Base-by-base conservation (phyloP, 495 filamentous ascomycete genomes). In the Podospora anserina region DNA sequence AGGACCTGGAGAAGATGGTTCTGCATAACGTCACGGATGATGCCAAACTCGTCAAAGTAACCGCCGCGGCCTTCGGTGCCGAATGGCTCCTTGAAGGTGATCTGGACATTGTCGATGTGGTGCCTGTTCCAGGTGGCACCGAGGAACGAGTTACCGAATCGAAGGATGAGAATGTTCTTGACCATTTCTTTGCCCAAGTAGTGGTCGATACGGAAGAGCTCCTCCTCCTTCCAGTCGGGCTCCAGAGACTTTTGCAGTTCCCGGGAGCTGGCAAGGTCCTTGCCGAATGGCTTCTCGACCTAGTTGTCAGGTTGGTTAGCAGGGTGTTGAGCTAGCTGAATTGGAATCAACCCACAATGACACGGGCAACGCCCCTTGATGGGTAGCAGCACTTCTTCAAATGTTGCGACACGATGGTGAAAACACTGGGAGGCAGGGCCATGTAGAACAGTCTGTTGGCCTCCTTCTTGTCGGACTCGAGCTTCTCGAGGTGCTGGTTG, bases 171-270 rank as follows among this genome's bases (percentile, higher is more conserved):
- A 75, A 99, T 96, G 79, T 99, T 99, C 88, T 99, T 99, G 66
- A 99, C 96, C 96, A 99, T 99, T 84, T 99, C 96, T 88, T 99
- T 99, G 72, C 96, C 96, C 55, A 99, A 87, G 78, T 99, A 99
- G 83, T 99, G 96, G 79, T 99, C 96, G 76, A 99, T 99, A 75
- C 96, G 94, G 88, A 96, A 99, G 72, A 98, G 92, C 84, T 99
- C 96, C 61, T 99, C 96, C 80, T 99, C 96, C 77, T 91, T 96
- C 96, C 96, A 99, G 83, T 98, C 92, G 39, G 96, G 96, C 73
- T 94, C 93, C 63, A 99, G 86, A 3, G 96, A 94, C 78, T 92
- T 96, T 74, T 98, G 93, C 58, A 99, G 87, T 75, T 96, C 92
- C 63, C 96, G 90, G 57, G 96, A 98, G 85, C 92, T 97, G 58